phyloP scores from a whole-genome alignment of 2,329 filamentous ascomycete genomes.

The Penicillium decumbens region DNA sequence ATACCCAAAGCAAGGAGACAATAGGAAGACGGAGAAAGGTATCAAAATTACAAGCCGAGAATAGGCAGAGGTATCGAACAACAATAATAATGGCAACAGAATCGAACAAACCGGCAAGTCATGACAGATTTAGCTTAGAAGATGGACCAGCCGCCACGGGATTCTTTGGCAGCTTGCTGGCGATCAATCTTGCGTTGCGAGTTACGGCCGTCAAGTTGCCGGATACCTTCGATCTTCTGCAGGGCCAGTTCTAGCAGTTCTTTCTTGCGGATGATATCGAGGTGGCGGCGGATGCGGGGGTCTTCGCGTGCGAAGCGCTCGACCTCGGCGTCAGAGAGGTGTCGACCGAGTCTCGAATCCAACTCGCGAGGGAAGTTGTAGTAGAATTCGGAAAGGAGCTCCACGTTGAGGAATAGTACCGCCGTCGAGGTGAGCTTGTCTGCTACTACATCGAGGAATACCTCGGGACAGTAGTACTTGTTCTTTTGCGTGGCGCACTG shows the following conservation, averaged over 20 bases:
- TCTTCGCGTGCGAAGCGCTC: constrained; percentile 92
- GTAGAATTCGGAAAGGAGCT: constrained; percentile 94
- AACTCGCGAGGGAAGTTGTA: constrained; percentile 95
- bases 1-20: constrained; percentile 3
- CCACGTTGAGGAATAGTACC: constrained; percentile 94
- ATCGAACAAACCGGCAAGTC: background rate
- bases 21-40: constrained; percentile 10
- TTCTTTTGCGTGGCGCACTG: constrained; percentile 79
- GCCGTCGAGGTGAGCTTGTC: constrained; percentile 92
- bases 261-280: constrained; percentile 89
- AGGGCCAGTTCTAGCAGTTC: constrained; percentile 88
- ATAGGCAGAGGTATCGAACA: constrained; percentile 3
- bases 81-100: background rate
- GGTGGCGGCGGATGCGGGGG: constrained; percentile 77
- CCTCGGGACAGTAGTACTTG: constrained; percentile 94
- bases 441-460: constrained; percentile 96
- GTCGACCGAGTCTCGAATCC: constrained; percentile 76
- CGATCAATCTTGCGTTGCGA: constrained; percentile 49
- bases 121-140: constrained; percentile 31
- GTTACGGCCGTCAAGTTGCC: constrained; percentile 73
- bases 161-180: constrained; percentile 33
- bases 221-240: constrained; percentile 89
- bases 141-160: constrained; percentile 42
- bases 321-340: constrained; percentile 71
- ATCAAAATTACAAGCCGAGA: constrained; percentile 10